These are phyloP conservation scores for Nothopassalora personata DNA, from an alignment of 2,329 filamentous ascomycete genomes.

Conservation along the genomic window DNA sequence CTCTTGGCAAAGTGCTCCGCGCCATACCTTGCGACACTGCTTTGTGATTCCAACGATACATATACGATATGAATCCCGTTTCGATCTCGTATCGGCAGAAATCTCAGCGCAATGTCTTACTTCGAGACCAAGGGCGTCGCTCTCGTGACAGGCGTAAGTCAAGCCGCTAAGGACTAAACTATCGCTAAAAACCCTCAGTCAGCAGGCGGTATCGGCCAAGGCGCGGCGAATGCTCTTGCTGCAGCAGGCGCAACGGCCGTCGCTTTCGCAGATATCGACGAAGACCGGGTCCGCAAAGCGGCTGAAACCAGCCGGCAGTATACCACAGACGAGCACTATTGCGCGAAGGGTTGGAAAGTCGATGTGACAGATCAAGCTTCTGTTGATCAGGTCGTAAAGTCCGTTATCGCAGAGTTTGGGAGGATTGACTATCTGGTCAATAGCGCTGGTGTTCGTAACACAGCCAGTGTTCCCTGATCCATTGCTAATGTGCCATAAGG, in stretches of 20 bases:
- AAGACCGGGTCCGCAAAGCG: background rate
- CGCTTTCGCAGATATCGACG: conserved; percentile 4
- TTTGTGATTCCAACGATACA: too few relatives aligned
- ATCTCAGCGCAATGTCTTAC: background rate
- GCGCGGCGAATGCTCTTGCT: background rate
- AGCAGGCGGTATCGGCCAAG: background rate
- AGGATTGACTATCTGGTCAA: conserved; percentile 5
- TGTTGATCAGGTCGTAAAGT: background rate
- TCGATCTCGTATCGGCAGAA: background rate
- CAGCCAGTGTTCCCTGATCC: background rate
- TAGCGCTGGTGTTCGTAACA: background rate
- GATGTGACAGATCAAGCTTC: background rate
- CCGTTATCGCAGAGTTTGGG: background rate
- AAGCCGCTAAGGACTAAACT: background rate
- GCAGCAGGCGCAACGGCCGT: conserved; percentile 1
- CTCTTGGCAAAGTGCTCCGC: background rate
- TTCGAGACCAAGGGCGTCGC: background rate
- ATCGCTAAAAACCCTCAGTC: background rate
- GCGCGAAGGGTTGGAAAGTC: background rate
- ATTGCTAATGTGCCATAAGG: background rate
- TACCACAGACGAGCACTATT: background rate
- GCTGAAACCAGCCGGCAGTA: background rate
- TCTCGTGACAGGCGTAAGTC: background rate
- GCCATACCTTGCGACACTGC: too few relatives aligned
- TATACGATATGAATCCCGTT: too few relatives aligned